Conservation (phyloP, 1,284 basidiomycete genomes). For the Leccinum subrobustum region DNA sequence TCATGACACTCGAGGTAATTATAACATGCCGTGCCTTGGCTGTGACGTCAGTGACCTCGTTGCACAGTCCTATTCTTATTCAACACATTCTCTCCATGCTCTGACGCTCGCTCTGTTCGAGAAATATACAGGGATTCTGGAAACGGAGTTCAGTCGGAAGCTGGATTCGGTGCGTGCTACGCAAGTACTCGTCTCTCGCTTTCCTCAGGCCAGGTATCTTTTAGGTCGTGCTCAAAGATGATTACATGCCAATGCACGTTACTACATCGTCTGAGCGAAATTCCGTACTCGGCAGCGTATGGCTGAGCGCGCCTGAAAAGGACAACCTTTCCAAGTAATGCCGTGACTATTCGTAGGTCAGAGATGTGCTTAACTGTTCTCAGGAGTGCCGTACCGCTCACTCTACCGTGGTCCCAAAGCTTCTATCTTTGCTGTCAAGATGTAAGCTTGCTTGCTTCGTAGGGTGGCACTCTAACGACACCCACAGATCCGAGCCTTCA, state of each 20-base stretch:
- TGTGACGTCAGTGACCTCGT: slow-evolving; percentile 11
- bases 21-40: background rate
- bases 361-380: slow-evolving; percentile 7
- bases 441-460: slow-evolving; percentile 40
- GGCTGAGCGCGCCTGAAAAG: slow-evolving; percentile 74
- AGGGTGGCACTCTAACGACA: background rate
- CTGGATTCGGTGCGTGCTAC: slow-evolving; percentile 69
- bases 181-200: background rate
- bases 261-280: slow-evolving; percentile 72
- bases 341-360: slow-evolving; percentile 5
- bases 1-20: slow-evolving; percentile 89
- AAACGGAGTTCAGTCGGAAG: slow-evolving; percentile 79
- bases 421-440: slow-evolving; percentile 96
- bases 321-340: slow-evolving; percentile 62
- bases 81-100: slow-evolving; percentile 79
- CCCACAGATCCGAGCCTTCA: slow-evolving; percentile 80
- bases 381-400: slow-evolving; percentile 72
- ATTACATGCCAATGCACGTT: slow-evolving; percentile 89
- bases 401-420: slow-evolving; percentile 92
- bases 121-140: slow-evolving; percentile 83
- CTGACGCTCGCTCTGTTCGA: slow-evolving; percentile 89
- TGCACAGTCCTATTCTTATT: slow-evolving; percentile 79
- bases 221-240: slow-evolving; percentile 87
- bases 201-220: slow-evolving; percentile 1
- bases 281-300: slow-evolving; percentile 80